A percentile compares a stretch with the other conserved stretches of the same genome.
phyloP scores from a whole-genome alignment of 2,329 filamentous ascomycete genomes.

The Stromatinia cepivora region DNA sequence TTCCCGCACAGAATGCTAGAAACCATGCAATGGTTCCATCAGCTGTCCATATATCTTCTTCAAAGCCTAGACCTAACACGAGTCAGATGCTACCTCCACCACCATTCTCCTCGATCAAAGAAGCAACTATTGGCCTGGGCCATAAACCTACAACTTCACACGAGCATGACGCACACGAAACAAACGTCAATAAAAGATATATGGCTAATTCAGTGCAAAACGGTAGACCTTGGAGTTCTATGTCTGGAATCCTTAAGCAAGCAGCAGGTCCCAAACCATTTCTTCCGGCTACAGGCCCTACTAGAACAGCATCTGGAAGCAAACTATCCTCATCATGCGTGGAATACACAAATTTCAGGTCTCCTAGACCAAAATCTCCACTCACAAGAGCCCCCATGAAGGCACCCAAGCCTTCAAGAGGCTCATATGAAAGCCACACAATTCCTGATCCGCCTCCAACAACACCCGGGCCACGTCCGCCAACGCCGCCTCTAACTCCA shows the following conservation, averaged over 20 bases:
- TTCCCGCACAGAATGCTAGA: not conserved
- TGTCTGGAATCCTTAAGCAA: no score
- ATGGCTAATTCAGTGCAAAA: not conserved
- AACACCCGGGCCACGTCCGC: not conserved
- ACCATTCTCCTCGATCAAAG: not conserved
- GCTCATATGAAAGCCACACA: not conserved
- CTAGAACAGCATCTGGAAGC: not conserved
- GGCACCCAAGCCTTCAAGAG: not conserved
- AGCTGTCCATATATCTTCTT: fast-evolving
- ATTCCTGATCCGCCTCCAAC: not conserved
- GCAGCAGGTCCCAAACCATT: not conserved
- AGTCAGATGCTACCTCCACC: not conserved
- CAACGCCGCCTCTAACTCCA: no score
- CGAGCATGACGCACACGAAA: fast-evolving
- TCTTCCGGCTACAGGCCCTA: not conserved
- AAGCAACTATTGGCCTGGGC: not conserved
- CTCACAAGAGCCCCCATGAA: not conserved
- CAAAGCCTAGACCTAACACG: no score
- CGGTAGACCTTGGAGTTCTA: not conserved
- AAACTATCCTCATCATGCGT: no score
- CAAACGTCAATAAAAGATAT: not conserved
- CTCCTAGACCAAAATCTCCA: not conserved
- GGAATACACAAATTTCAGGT: not conserved
- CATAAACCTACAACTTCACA: not conserved
- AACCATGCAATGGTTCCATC: no score